A percentile compares a stretch with the other conserved stretches of the same genome.
These are phyloP conservation scores for Megacollybia platyphylla DNA, from an alignment of 1,284 basidiomycete genomes.

Conservation along the genomic window DNA sequence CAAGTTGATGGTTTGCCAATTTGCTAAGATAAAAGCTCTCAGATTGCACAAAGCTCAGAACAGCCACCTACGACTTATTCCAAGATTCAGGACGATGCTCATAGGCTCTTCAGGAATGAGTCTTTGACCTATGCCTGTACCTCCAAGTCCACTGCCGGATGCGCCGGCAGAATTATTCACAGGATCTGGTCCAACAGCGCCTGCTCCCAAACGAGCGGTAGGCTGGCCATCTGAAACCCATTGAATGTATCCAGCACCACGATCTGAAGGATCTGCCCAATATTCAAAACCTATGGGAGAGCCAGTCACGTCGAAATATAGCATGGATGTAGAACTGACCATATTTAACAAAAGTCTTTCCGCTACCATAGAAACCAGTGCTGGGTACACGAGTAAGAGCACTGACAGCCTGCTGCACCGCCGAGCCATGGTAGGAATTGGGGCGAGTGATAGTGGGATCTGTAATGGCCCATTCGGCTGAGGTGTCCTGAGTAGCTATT, in stretches of 20 bases:
- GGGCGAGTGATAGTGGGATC: slow-evolving; percentile 32
- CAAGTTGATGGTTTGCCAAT: slow-evolving; percentile 33
- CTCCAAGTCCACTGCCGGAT: slow-evolving; percentile 15
- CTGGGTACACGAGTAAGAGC: slow-evolving; percentile 33
- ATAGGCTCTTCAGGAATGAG: slow-evolving; percentile 69
- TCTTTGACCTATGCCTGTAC: slow-evolving; percentile 41
- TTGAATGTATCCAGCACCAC: slow-evolving; percentile 44
- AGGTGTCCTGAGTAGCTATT: slow-evolving; percentile 11
- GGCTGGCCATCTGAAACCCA: slow-evolving; percentile 49
- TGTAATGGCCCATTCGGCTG: slow-evolving; percentile 33
- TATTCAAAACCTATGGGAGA: slow-evolving; percentile 50
- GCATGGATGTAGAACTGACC: slow-evolving; percentile 17
- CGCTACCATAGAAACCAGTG: slow-evolving; percentile 45
- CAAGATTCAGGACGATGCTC: slow-evolving; percentile 53
- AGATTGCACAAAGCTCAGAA: slow-evolving; percentile 18
- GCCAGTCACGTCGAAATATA: neutral
- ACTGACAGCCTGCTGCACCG: slow-evolving; percentile 46
- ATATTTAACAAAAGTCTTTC: slow-evolving; percentile 28
- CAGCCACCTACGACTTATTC: slow-evolving; percentile 42
- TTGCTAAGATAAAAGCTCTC: slow-evolving; percentile 7
- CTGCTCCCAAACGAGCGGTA: slow-evolving; percentile 40
- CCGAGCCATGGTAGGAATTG: slow-evolving; percentile 45
- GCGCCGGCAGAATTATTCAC: slow-evolving; percentile 1
- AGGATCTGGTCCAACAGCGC: slow-evolving; percentile 42
- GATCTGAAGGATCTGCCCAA: slow-evolving; percentile 42